phyloP scores from a whole-genome alignment of 2,329 filamentous ascomycete genomes.

The Penicillium brevicompactum region DNA sequence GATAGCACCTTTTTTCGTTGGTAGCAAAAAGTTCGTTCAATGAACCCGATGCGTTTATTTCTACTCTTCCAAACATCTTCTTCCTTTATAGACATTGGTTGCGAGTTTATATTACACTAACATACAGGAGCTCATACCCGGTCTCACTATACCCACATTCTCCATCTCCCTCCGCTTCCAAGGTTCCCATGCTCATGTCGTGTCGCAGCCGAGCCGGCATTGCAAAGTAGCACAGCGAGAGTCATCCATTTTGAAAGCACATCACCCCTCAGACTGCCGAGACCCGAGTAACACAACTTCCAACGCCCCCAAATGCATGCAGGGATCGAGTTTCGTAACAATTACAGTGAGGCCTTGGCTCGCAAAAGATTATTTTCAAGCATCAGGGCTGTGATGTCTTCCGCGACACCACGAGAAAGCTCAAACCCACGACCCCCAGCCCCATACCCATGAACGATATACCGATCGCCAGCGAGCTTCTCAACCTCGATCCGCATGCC shows the following conservation, averaged over 20 bases:
- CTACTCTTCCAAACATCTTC: not conserved
- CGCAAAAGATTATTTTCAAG: conserved; percentile 22
- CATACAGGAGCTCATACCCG: too few species aligned
- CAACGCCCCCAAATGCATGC: too few species aligned
- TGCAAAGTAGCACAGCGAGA: too few species aligned
- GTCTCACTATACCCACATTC: too few species aligned
- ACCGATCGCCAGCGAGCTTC: conserved; percentile 28
- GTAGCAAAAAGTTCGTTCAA: conserved; percentile 34
- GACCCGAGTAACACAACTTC: too few species aligned
- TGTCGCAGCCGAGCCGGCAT: too few species aligned
- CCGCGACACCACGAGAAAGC: conserved; percentile 62
- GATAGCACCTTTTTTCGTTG: conserved; percentile 33
- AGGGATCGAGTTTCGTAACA: not conserved
- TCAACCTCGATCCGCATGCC: conserved; percentile 59
- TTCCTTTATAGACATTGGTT: not conserved
- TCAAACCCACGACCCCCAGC: conserved; percentile 64
- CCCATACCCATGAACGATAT: conserved; percentile 60
- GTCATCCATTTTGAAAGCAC: too few species aligned
- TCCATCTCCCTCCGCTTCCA: too few species aligned
- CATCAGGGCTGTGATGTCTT: conserved; percentile 50
- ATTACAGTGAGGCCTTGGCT: conserved; percentile 28
- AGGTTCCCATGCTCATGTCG: too few species aligned
- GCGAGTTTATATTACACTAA: not conserved
- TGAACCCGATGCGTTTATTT: conserved; percentile 21
- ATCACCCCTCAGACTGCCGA: too few species aligned